phyloP scores from a whole-genome alignment of 306 rosid genomes.

The Castanospermum australe region DNA sequence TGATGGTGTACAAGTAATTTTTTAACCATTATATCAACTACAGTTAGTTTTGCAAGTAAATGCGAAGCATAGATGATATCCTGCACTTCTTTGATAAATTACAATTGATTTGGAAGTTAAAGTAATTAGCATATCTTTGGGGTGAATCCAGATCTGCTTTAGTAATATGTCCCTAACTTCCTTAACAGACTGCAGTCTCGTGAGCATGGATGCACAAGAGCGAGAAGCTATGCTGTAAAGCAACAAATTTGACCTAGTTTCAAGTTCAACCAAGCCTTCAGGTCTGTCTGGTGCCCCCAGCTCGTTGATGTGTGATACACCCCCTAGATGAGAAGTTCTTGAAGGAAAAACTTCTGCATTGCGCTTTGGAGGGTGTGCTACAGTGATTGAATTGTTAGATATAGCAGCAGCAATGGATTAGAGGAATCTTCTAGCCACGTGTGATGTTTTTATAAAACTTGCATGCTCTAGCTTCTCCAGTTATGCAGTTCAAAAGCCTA shows the following conservation, averaged over 20 bases:
- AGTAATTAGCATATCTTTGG: slow-evolving; percentile 4
- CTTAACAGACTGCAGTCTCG: slow-evolving; percentile 37
- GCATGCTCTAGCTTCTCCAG: slow-evolving; percentile 13
- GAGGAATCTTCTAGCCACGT: background rate
- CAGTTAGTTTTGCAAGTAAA: slow-evolving; percentile 1
- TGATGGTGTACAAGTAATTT: slow-evolving; percentile 1
- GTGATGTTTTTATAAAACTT: background rate
- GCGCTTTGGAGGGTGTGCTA: background rate
- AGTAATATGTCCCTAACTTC: slow-evolving; percentile 35
- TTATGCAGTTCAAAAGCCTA: slow-evolving; percentile 20
- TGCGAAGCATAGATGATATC: slow-evolving; percentile 8
- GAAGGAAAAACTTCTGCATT: slow-evolving; percentile 17
- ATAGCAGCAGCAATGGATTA: slow-evolving; percentile 3
- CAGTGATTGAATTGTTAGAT: background rate
- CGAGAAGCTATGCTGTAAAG: slow-evolving; percentile 22
- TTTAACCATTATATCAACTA: slow-evolving; percentile 6
- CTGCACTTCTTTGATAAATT: slow-evolving; percentile 17
- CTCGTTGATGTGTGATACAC: background rate
- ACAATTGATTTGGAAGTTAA: slow-evolving; percentile 25
- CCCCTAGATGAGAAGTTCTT: slow-evolving; percentile 2
- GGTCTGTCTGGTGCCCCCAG: background rate
- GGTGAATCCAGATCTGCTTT: slow-evolving; percentile 19
- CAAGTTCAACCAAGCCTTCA: slow-evolving; percentile 26
- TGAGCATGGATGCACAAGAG: background rate
- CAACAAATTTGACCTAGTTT: slow-evolving; percentile 17